Evolutionary conservation across 306 rosid species (phyloP), one percentile per base, ranked within the genome.

Genomic region (Aeschynomene evenia): DNA sequence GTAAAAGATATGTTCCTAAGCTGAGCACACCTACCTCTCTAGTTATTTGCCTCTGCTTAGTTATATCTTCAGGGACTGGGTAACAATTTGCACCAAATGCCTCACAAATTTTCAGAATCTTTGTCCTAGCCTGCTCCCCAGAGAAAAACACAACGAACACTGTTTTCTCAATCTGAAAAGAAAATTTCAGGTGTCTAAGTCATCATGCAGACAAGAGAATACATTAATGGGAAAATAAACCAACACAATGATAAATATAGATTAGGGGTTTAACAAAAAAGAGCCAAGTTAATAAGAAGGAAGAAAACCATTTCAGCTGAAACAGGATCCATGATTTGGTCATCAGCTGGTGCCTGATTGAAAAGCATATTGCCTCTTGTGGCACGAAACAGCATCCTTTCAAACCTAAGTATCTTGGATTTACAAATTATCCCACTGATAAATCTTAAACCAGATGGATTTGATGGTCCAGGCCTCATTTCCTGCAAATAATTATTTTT

Each of bases 291-390:
- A 69, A 69, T 33, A 61, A 69, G 87, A 79, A 68, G 55, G 72
- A 85, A 79, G 72, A 68, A 77, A 78, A 95, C 99, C 99, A 81
- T 91, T 81, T 91, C 99, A 66, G 81, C 51, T 64, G 97, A 83
- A 74, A 91, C 75, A 73, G 96, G 99, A 83, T 95, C 97, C 95
- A 89, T 81, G 66, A 91, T 95, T 75, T 80, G 83, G 54, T 85
- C 96, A 75, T 86, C 97, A 48, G 88, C 89, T 31, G 88, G 76
- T 40, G 96, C 96, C 72, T 89, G 99, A 78, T 95, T 95, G 83
- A 95, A 95, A 82, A 95, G 87, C 96, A 95, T 87, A 81, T 95
- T 95, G 73, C 99, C 99, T 82, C 99, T 89, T 22, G 99, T 95
- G 61, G 99, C 92, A 73, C 99, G 99, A 72, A 95, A 91, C 79